Percentiles rank a stretch among this genome's conserved stretches.
These are phyloP conservation scores for Myxozyma melibiosi DNA, from an alignment of 805 yeast genomes.

Conservation along the genomic window DNA sequence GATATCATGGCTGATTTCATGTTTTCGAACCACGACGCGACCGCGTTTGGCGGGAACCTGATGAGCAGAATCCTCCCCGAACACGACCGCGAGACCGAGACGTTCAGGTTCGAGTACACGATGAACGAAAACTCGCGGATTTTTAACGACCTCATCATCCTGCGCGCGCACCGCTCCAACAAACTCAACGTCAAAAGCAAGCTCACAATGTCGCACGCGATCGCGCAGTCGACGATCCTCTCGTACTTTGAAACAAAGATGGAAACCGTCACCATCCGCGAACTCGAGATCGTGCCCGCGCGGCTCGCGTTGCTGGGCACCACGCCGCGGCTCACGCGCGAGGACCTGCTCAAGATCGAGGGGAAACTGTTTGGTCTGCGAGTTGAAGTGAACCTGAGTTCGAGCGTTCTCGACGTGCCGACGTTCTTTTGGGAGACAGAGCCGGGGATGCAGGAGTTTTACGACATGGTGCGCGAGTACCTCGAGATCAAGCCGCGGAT, in stretches of 20 bases:
- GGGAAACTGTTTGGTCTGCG: conserved; percentile 88
- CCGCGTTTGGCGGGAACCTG: not conserved
- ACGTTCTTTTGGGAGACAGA: conserved; percentile 94
- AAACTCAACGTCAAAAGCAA: conserved; percentile 87
- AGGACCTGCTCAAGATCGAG: conserved; percentile 81
- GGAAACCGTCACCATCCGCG: conserved; percentile 49
- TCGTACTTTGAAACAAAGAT: conserved; percentile 90
- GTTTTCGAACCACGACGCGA: conserved; percentile 50
- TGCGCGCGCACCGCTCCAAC: conserved; percentile 52
- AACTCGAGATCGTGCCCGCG: conserved; percentile 80
- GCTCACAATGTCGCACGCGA: conserved; percentile 91
- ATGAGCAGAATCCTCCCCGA: conserved; percentile 73
- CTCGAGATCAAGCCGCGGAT: conserved; percentile 94
- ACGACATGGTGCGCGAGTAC: conserved; percentile 86
- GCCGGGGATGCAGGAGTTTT: conserved; percentile 92
- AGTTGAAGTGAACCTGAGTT: conserved; percentile 89
- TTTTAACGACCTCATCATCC: conserved; percentile 90
- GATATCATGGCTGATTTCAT: conserved; percentile 89
- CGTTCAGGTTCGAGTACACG: conserved; percentile 70
- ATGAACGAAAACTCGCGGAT: conserved; percentile 50
- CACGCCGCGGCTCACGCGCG: conserved; percentile 71
- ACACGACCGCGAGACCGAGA: conserved; percentile 91
- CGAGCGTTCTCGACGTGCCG: conserved; percentile 91
- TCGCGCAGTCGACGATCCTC: conserved; percentile 92
- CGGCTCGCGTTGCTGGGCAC: conserved; percentile 87